phyloP scores from a whole-genome alignment of 257 asterid species.

The Lavandula angustifolia region DNA sequence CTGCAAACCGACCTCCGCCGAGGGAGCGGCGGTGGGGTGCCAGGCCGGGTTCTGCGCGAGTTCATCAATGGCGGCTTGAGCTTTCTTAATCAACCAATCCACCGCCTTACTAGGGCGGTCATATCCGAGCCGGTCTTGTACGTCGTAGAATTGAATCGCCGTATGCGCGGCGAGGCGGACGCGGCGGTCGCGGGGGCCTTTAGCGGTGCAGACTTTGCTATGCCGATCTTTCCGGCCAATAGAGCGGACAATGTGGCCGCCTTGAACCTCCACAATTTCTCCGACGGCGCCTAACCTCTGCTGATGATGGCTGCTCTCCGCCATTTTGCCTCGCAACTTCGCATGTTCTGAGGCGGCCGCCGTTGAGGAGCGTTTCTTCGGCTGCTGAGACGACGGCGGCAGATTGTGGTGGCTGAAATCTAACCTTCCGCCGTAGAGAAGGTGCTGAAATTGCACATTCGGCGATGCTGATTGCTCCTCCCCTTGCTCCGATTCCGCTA shows the following conservation, averaged over 20 bases:
- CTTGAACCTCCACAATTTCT: constrained; percentile 92
- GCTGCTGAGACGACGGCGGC: constrained; percentile 28
- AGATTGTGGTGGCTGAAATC: constrained; percentile 28
- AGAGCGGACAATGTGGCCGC: constrained; percentile 97
- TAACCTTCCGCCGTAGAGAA: constrained; percentile 35
- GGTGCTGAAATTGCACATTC: constrained; percentile 32
- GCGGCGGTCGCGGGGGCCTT: constrained; percentile 97
- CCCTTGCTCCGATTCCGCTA: not conserved
- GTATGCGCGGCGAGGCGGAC: constrained; percentile 98
- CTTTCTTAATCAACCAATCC: constrained; percentile 93
- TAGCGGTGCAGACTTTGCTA: constrained; percentile 98
- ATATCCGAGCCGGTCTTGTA: constrained; percentile 95
- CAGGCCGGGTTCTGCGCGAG: constrained; percentile 90
- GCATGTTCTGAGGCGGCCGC: constrained; percentile 67
- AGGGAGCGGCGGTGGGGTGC: constrained; percentile 60
- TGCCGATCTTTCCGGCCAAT: constrained; percentile 97
- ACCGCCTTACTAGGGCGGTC: constrained; percentile 99
- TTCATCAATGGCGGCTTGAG: constrained; percentile 89
- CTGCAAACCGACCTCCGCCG: not conserved
- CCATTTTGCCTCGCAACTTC: constrained; percentile 59
- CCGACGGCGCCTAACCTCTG: constrained; percentile 62
- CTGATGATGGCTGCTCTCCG: constrained; percentile 43
- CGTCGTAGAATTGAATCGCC: constrained; percentile 96
- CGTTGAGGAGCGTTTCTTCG: constrained; percentile 56
- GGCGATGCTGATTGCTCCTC: constrained; percentile 20